phyloP scores from a whole-genome alignment of 164 flowering plant species.

The Liriodendron chinense region DNA sequence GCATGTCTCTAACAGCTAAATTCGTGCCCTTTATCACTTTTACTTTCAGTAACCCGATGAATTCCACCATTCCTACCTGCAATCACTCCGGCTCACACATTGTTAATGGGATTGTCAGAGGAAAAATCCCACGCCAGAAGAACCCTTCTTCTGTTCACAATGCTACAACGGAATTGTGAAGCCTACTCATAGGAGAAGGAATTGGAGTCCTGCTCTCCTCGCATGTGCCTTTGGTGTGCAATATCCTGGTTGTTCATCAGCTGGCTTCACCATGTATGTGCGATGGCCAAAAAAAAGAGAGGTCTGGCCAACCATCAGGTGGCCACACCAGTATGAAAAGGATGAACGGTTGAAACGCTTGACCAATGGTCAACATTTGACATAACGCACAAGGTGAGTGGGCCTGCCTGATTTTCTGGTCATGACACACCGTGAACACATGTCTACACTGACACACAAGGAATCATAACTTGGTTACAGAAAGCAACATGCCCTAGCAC shows the following conservation, averaged over 20 bases:
- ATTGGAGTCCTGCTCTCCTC: neutral
- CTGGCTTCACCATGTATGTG: neutral
- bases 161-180: neutral
- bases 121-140: neutral
- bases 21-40: slow-evolving; percentile 81
- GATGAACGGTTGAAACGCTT: neutral
- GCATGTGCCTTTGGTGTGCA: neutral
- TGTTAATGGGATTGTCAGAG: neutral
- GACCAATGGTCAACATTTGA: neutral
- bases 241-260: neutral
- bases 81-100: slow-evolving; percentile 3
- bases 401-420: neutral
- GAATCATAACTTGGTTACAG: neutral
- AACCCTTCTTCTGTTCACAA: neutral
- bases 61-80: slow-evolving; percentile 94
- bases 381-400: neutral
- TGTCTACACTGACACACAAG: neutral
- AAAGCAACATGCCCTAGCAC: neutral
- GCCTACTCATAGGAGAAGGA: neutral
- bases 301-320: neutral
- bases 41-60: slow-evolving; percentile 84
- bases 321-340: neutral
- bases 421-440: neutral
- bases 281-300: neutral
- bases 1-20: slow-evolving; percentile 87